Evolutionary conservation across 1,139 yeast genomes (phyloP).

Genomic region (Suhomyces bolitotheri): DNA sequence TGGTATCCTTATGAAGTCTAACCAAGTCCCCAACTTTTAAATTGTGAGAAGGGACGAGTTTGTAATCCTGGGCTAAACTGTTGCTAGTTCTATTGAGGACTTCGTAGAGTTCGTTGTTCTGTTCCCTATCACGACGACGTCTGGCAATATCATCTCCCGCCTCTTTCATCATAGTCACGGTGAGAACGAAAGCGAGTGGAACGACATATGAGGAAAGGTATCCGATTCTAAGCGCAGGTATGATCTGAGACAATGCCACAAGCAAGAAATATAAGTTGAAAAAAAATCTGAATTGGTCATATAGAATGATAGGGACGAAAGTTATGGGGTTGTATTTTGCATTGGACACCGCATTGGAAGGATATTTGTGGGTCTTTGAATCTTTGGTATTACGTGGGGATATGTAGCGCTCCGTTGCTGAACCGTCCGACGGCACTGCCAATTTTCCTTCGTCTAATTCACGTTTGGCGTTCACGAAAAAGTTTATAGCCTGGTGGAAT

Average conservation of each 20-base stretch:
- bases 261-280: constrained; percentile 88
- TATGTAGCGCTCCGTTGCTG: constrained; percentile 31
- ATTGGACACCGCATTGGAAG: constrained; percentile 85
- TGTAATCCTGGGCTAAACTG: constrained; percentile 31
- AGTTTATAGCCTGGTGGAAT: constrained; percentile 19
- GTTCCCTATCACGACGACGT: constrained; percentile 85
- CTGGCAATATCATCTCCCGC: constrained; percentile 93
- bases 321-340: constrained; percentile 91
- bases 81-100: constrained; percentile 48
- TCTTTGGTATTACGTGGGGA: constrained; percentile 37
- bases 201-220: constrained; percentile 90
- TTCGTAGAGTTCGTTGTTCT: constrained; percentile 80
- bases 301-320: constrained; percentile 83
- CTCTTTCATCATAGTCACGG: constrained; percentile 93
- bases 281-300: constrained; percentile 95
- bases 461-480: constrained; percentile 28
- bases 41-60: constrained; percentile 57
- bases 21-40: constrained; percentile 86
- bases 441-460: constrained; percentile 31
- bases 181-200: constrained; percentile 87
- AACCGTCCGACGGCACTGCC: constrained; percentile 7
- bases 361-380: constrained; percentile 36
- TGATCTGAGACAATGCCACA: constrained; percentile 90
- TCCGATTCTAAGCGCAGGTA: constrained; percentile 92
- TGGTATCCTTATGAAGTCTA: constrained; percentile 73